Evolutionary conservation across 2,329 filamentous ascomycete species (phyloP).

Genomic region (Fusarium ramigenum): DNA sequence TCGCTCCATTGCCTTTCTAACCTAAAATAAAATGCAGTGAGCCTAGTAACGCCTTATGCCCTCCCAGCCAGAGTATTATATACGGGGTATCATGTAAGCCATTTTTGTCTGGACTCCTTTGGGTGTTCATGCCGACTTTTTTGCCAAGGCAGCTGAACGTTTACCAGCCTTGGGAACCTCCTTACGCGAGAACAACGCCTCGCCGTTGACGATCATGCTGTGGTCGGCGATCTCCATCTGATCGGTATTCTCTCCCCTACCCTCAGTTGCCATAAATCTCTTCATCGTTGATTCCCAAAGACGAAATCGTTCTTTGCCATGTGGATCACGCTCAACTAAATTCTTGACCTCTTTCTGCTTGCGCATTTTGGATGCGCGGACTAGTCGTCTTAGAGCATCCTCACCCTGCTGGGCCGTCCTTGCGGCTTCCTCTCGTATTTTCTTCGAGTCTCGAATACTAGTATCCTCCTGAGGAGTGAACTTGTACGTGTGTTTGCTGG

Average conservation of each 20-base stretch:
- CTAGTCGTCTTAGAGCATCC: slow-evolving; percentile 66
- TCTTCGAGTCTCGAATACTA: slow-evolving; percentile 61
- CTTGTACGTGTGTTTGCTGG: slow-evolving; percentile 71
- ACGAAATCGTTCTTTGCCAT: slow-evolving; percentile 64
- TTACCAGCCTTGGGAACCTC: slow-evolving; percentile 61
- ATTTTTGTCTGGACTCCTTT: neutral
- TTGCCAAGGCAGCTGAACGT: slow-evolving; percentile 46
- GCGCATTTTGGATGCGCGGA: slow-evolving; percentile 70
- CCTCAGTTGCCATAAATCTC: slow-evolving; percentile 56
- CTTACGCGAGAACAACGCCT: slow-evolving; percentile 61
- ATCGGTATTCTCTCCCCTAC: slow-evolving; percentile 47
- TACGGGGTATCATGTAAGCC: slow-evolving; percentile 27
- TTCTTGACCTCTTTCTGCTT: slow-evolving; percentile 71
- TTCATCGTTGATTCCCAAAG: slow-evolving; percentile 71
- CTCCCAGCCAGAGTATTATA: slow-evolving; percentile 12
- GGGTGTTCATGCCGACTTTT: slow-evolving; percentile 32
- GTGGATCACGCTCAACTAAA: slow-evolving; percentile 61
- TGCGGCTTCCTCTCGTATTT: slow-evolving; percentile 67
- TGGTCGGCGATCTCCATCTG: slow-evolving; percentile 66
- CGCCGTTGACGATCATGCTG: slow-evolving; percentile 72
- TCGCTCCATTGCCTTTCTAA: neutral
- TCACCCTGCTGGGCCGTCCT: slow-evolving; percentile 70
- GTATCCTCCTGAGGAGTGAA: slow-evolving; percentile 64
- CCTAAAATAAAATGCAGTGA: slow-evolving; percentile 5
- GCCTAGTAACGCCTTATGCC: slow-evolving; percentile 21